These are phyloP conservation scores for Exophiala bonariae DNA, from an alignment of 2,329 filamentous ascomycete species.

Conservation along the genomic window DNA sequence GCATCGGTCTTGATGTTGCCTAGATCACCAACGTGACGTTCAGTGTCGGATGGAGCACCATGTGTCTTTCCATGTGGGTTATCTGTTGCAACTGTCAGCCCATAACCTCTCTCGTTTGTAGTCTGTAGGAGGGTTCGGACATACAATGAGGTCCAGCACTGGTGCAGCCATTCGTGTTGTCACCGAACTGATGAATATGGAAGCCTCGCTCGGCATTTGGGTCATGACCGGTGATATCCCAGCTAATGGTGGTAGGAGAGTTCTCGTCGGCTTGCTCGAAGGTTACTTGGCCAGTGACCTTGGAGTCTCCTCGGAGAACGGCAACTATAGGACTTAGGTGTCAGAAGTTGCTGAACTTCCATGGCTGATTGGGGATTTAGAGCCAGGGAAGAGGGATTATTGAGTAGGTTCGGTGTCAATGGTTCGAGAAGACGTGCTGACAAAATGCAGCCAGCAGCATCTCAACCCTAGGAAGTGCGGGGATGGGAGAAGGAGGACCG, in stretches of 20 bases:
- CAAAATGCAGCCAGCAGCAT: slow-evolving; percentile 4
- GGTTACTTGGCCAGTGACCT: slow-evolving; percentile 87
- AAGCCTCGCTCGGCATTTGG: slow-evolving; percentile 95
- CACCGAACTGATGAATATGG: slow-evolving; percentile 98
- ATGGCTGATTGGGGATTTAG: neutral
- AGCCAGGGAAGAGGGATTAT: too few species aligned
- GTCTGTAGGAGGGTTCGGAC: slow-evolving; percentile 36
- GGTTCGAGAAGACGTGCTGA: slow-evolving; percentile 12
- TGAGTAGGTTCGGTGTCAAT: too few species aligned
- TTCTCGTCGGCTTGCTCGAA: slow-evolving; percentile 90
- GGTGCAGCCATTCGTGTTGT: slow-evolving; percentile 99
- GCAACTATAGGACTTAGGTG: slow-evolving; percentile 63
- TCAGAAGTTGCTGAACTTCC: slow-evolving; percentile 20
- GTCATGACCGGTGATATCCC: slow-evolving; percentile 90
- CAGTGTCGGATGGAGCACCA: slow-evolving; percentile 78
- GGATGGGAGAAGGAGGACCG: neutral
- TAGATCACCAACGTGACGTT: slow-evolving; percentile 94
- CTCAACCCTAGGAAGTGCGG: neutral
- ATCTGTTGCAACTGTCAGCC: slow-evolving; percentile 56
- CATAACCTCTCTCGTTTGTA: too few species aligned
- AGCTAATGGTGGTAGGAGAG: slow-evolving; percentile 80
- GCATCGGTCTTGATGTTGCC: slow-evolving; percentile 96
- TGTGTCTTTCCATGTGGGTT: slow-evolving; percentile 93
- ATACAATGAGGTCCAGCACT: slow-evolving; percentile 96
- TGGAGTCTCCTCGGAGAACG: slow-evolving; percentile 96